Evolutionary conservation across 371 early-diverging fungal genomes (phyloP).

Genomic region (Cokeromyces recurvatus): DNA sequence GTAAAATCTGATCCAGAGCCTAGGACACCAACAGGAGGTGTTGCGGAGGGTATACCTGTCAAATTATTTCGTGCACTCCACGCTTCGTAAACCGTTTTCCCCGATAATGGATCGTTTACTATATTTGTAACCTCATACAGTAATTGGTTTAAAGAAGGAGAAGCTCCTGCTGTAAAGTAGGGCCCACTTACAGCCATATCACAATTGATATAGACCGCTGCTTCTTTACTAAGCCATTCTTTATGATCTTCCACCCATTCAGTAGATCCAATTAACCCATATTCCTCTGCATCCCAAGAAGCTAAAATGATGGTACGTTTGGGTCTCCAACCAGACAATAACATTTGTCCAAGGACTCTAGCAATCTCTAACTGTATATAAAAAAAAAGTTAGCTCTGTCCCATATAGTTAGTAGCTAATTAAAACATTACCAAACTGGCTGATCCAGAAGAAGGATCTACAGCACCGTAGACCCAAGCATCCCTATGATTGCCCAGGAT

Average conservation of each 20-base stretch:
- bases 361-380: constrained; percentile 49
- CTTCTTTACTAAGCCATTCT: constrained; percentile 50
- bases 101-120: constrained; percentile 46
- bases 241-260: constrained; percentile 70
- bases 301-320: constrained; percentile 60
- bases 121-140: constrained; percentile 49
- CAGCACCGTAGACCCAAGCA: constrained; percentile 68
- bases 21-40: constrained; percentile 28
- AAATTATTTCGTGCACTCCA: constrained; percentile 26
- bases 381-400: background rate
- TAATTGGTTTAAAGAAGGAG: constrained; percentile 48
- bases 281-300: constrained; percentile 73
- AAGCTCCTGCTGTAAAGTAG: constrained; percentile 44
- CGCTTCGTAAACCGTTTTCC: constrained; percentile 48
- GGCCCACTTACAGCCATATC: constrained; percentile 52
- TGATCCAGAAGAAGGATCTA: constrained; percentile 65
- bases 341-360: constrained; percentile 49
- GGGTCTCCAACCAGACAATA: constrained; percentile 61
- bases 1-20: constrained; percentile 61
- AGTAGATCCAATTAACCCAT: constrained; percentile 64
- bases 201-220: constrained; percentile 59
- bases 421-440: constrained; percentile 38
- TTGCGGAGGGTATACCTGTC: constrained; percentile 1
- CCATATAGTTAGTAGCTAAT: background rate
- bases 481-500: constrained; percentile 60